Evolutionary conservation across 2,329 filamentous ascomycete genomes (phyloP).

Genomic region (Harringtonia aguacate): DNA sequence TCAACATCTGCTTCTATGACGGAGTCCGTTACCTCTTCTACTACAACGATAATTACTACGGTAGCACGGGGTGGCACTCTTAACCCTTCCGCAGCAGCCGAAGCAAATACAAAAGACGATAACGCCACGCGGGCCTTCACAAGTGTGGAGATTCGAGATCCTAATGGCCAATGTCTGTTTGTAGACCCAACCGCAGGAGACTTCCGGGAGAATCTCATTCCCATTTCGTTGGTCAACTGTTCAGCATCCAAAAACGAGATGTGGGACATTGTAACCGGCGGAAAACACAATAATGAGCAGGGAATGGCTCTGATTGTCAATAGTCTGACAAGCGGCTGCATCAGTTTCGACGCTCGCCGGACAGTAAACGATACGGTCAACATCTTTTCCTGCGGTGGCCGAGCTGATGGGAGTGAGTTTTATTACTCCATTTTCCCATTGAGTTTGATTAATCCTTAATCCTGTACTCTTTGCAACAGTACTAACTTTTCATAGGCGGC

Average conservation of each 20-base stretch:
- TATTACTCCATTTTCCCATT: background rate
- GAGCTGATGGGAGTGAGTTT: conserved; percentile 34
- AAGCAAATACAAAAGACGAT: conserved; percentile 34
- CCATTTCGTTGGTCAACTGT: conserved; percentile 33
- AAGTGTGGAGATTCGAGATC: conserved; percentile 32
- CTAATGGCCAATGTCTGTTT: conserved; percentile 39
- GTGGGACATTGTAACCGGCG: conserved; percentile 39
- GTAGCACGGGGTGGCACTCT: conserved; percentile 40
- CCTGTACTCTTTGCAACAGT: background rate
- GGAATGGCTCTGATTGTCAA: conserved; percentile 35
- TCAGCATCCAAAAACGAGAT: conserved; percentile 32
- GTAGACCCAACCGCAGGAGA: conserved; percentile 41
- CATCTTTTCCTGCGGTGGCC: conserved; percentile 41
- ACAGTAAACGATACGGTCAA: conserved; percentile 33
- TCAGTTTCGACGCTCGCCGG: conserved; percentile 36
- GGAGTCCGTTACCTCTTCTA: conserved; percentile 21
- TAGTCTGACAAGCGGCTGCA: conserved; percentile 38
- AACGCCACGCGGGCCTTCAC: conserved; percentile 35
- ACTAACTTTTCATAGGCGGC: conserved; percentile 24
- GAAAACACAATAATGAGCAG: conserved; percentile 34
- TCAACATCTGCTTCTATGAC: background rate
- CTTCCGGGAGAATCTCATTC: conserved; percentile 43
- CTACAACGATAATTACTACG: conserved; percentile 28
- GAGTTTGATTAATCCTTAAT: background rate
- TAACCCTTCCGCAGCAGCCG: conserved; percentile 36